Evolutionary conservation across 164 flowering plant genomes (phyloP).

Genomic region (Piper betle): DNA sequence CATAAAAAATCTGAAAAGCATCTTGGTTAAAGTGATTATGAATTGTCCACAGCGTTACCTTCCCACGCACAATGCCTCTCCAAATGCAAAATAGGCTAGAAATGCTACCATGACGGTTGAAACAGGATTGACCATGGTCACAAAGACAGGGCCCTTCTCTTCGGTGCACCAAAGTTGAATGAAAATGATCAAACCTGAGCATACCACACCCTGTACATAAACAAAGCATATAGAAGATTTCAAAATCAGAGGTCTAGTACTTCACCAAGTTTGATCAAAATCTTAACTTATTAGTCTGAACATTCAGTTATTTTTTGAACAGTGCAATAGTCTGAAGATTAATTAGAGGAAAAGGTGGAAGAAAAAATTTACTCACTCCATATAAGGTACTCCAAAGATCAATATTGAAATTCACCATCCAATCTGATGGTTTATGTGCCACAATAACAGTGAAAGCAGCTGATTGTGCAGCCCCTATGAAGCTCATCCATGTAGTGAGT

Average conservation of each 20-base stretch:
- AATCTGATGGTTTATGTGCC: slow-evolving; percentile 37
- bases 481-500: slow-evolving; percentile 72
- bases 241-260: too few relatives aligned
- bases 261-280: too few relatives aligned
- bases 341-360: background rate
- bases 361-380: slow-evolving; percentile 26
- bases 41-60: slow-evolving; percentile 26
- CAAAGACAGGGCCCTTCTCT: slow-evolving; percentile 70
- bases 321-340: too few relatives aligned
- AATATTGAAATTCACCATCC: slow-evolving; percentile 51
- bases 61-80: slow-evolving; percentile 54
- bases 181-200: slow-evolving; percentile 45
- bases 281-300: too few relatives aligned
- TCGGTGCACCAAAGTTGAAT: slow-evolving; percentile 72
- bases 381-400: slow-evolving; percentile 57
- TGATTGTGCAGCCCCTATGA: slow-evolving; percentile 73
- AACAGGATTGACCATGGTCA: slow-evolving; percentile 80
- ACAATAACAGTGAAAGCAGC: slow-evolving; percentile 45
- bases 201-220: slow-evolving; percentile 46
- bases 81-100: slow-evolving; percentile 54
- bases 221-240: background rate
- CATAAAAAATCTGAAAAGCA: too few relatives aligned
- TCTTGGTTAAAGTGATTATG: background rate
- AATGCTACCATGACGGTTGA: slow-evolving; percentile 48
- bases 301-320: too few relatives aligned